These are phyloP conservation scores for Wickerhamiella cacticola DNA, from an alignment of 805 yeast genomes.

Conservation along the genomic window DNA sequence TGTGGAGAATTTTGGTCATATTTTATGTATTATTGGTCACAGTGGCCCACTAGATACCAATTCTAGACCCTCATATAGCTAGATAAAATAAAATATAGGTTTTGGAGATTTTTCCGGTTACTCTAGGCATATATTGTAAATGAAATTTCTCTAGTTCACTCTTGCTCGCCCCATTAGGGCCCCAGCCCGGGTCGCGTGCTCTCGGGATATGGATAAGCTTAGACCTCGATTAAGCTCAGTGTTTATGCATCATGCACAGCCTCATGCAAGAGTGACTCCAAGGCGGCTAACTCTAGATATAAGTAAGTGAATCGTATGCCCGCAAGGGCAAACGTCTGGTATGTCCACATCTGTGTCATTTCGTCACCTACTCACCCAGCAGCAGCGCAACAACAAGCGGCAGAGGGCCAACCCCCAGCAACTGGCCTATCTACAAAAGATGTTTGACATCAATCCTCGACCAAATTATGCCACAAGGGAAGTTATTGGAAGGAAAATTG, in stretches of 20 bases:
- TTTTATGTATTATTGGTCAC: too few relatives aligned
- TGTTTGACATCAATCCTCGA: conserved; percentile 59
- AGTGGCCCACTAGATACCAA: too few relatives aligned
- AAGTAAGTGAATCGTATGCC: background rate
- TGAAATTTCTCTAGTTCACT: too few relatives aligned
- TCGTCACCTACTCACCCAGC: conserved; percentile 24
- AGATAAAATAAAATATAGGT: too few relatives aligned
- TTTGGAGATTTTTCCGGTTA: too few relatives aligned
- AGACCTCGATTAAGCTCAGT: background rate
- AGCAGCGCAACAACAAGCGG: conserved; percentile 36
- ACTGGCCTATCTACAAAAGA: conserved; percentile 50
- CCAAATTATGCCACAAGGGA: conserved; percentile 36
- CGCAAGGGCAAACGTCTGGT: background rate
- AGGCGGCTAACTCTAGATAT: background rate
- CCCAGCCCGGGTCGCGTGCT: too few relatives aligned
- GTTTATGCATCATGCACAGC: background rate
- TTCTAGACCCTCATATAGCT: too few relatives aligned
- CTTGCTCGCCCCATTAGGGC: too few relatives aligned
- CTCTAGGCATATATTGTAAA: too few relatives aligned
- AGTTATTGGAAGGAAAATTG: conserved; percentile 55
- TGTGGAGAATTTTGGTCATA: too few relatives aligned
- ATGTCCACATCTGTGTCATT: conserved; percentile 5
- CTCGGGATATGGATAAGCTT: too few relatives aligned
- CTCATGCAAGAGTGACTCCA: background rate
- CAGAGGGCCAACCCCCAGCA: conserved; percentile 75